A percentile compares a stretch with the other conserved stretches of the same genome.
Conservation (phyloP, 148 eudicot genomes). For the Hydrangea macrophylla region DNA sequence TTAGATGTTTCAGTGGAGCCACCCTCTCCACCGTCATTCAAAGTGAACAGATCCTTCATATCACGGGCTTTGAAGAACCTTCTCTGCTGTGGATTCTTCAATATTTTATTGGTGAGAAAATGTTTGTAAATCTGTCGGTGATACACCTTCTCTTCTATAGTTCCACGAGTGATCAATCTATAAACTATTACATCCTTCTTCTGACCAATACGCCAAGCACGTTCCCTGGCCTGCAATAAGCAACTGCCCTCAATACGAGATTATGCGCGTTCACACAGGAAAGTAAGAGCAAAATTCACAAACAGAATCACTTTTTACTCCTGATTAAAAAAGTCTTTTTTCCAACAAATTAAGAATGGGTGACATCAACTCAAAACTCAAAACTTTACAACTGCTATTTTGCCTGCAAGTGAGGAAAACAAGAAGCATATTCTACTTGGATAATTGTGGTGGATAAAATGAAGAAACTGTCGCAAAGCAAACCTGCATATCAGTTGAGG, state of each 20-base stretch:
- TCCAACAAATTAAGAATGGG: background rate
- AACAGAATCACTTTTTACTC: background rate
- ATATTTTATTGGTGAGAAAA: conserved; percentile 86
- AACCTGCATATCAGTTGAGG: conserved; percentile 99
- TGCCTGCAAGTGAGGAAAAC: background rate
- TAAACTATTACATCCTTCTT: conserved; percentile 79
- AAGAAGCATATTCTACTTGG: background rate
- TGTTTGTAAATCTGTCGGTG: conserved; percentile 97
- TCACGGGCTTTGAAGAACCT: conserved; percentile 94
- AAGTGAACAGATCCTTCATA: conserved; percentile 78
- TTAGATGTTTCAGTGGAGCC: conserved; percentile 81
- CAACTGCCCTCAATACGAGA: conserved; percentile 10
- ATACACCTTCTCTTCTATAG: conserved; percentile 98
- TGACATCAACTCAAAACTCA: conserved; percentile 6
- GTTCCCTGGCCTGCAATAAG: conserved; percentile 86
- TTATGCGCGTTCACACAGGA: background rate
- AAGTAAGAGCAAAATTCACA: background rate
- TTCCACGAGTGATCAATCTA: conserved; percentile 91
- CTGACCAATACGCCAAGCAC: conserved; percentile 99
- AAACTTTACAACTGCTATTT: too few species aligned
- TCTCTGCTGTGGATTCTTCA: conserved; percentile 94
- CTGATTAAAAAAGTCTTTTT: background rate
- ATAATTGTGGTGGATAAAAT: background rate
- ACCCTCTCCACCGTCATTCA: conserved; percentile 66
- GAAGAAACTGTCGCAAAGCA: conserved; percentile 16